Evolutionary conservation across 1,284 basidiomycete species (phyloP), one percentile per base, ranked within the genome.

Genomic region (Puccinia polysora): DNA sequence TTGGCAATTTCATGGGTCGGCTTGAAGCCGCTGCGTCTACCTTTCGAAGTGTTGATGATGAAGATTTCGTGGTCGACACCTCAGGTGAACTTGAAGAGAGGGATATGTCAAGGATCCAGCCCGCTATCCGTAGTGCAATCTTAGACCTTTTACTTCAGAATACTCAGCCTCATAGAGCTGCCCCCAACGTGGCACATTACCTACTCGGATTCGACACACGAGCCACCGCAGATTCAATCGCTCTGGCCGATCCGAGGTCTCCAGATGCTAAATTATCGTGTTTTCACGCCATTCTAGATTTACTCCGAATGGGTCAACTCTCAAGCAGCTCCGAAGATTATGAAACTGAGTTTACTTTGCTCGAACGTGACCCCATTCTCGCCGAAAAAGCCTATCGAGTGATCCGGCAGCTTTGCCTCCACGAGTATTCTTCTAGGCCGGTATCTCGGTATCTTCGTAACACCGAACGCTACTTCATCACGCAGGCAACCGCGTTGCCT

Each of bases 101-200:
- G 0, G 83, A 84, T 25, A 80, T 81, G 12, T 84, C 86, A 0
- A 87, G 88, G 77, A 82, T 83, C 8, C 79, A 82, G 38, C 84
- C 85, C 75, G 86, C 88, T 0, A 89, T 89, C 58, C 83, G 90
- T 38, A 81, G 88, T 1, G 86, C 89, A 0, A 87, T 91, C n/a
- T 84, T 98, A 58, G 89, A 95, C 75, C 83, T 98, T 10, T 83
- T 99, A 73, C 85, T 92, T 50, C 86, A 86, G 67, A 89, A 89
- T 74, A 94, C 93, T 0, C 81, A 85, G n/a, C 79, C 81, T 0
- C 83, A 83, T 53, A 81, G 84, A 10, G 80, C 86, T 0, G 90
- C 87, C 73, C 91, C 94, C 15, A 97, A 95, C 77, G 79, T 97
- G 40, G 89, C 89, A 0, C 92, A 97, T 81, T 89, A 92, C 80